phyloP scores from a whole-genome alignment of 2,329 filamentous ascomycete genomes.

The Colletotrichum siamense region DNA sequence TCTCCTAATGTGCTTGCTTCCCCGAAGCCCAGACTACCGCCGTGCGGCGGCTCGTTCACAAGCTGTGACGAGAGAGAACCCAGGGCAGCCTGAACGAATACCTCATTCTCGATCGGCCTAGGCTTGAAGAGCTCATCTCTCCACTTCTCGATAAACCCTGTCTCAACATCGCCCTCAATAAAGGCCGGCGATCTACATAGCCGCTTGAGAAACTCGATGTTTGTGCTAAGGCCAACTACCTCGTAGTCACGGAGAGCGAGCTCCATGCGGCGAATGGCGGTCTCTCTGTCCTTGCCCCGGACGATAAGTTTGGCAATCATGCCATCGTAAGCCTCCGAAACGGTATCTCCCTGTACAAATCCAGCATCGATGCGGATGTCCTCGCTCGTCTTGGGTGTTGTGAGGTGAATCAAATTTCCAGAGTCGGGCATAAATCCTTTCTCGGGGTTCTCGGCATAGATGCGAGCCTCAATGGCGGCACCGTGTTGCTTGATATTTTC shows the following conservation, averaged over 20 bases:
- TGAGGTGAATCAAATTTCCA: conserved; percentile 82
- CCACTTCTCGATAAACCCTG: conserved; percentile 94
- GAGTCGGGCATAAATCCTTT: conserved; percentile 95
- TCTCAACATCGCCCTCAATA: conserved; percentile 87
- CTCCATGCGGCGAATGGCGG: conserved; percentile 82
- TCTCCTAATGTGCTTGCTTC: conserved; percentile 43
- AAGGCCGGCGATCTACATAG: conserved; percentile 85
- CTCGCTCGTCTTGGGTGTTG: conserved; percentile 70
- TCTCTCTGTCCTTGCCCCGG: conserved; percentile 76
- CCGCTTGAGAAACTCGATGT: conserved; percentile 94
- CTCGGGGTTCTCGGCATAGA: conserved; percentile 95
- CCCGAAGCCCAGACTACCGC: conserved; percentile 61
- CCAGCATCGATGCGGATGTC: conserved; percentile 92
- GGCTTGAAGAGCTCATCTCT: conserved; percentile 77
- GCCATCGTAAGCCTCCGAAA: conserved; percentile 94
- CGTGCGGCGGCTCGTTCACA: conserved; percentile 41
- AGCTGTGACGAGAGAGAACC: conserved; percentile 35
- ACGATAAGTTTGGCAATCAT: conserved; percentile 99
- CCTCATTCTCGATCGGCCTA: conserved; percentile 68
- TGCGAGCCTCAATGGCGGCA: conserved; percentile 92
- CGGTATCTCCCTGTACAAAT: conserved; percentile 88
- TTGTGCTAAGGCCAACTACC: conserved; percentile 90
- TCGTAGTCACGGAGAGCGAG: conserved; percentile 87
- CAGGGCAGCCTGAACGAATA: conserved; percentile 86
- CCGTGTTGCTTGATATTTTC: conserved; percentile 76